phyloP scores from a whole-genome alignment of 1,284 basidiomycete genomes.

The Ustilago trichophora region DNA sequence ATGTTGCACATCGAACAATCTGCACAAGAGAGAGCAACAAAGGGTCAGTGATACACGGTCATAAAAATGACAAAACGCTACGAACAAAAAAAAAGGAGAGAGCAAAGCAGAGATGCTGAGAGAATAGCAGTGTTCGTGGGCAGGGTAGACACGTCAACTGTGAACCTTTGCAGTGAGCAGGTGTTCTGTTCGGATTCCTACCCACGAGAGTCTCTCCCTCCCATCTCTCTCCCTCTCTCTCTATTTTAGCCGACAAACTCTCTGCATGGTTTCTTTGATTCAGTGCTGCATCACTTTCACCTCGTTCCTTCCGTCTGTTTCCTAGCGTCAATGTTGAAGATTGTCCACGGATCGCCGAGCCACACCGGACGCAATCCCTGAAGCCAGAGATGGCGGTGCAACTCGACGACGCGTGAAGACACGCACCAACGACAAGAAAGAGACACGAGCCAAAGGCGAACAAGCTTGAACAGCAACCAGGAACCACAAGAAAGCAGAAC shows the following conservation, averaged over 20 bases:
- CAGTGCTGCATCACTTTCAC: no score
- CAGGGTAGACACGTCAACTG: conserved; percentile 25
- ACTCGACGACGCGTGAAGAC: conserved; percentile 13
- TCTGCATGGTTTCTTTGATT: no score
- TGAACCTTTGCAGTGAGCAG: conserved; percentile 26
- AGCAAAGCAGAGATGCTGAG: background rate
- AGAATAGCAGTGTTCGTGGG: conserved; percentile 26
- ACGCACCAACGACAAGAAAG: background rate
- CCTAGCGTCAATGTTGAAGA: no score
- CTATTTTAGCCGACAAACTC: no score
- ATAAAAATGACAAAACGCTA: background rate
- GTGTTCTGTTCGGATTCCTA: conserved; percentile 40
- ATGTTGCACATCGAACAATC: conserved; percentile 7
- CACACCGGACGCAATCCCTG: conserved; percentile 7
- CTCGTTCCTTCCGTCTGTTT: background rate
- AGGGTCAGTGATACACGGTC: background rate
- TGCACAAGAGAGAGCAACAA: background rate
- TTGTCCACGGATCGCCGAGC: no score
- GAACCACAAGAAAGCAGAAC: no score
- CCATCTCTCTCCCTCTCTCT: no score
- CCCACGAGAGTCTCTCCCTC: background rate
- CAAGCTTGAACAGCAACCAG: no score
- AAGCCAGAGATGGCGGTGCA: conserved; percentile 12
- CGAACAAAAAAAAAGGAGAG: no score
- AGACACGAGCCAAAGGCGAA: no score